A percentile compares a stretch with the other conserved stretches of the same genome.
These are phyloP conservation scores for Glaciozyma martinii DNA, from an alignment of 768 basidiomycete genomes.

Conservation along the genomic window DNA sequence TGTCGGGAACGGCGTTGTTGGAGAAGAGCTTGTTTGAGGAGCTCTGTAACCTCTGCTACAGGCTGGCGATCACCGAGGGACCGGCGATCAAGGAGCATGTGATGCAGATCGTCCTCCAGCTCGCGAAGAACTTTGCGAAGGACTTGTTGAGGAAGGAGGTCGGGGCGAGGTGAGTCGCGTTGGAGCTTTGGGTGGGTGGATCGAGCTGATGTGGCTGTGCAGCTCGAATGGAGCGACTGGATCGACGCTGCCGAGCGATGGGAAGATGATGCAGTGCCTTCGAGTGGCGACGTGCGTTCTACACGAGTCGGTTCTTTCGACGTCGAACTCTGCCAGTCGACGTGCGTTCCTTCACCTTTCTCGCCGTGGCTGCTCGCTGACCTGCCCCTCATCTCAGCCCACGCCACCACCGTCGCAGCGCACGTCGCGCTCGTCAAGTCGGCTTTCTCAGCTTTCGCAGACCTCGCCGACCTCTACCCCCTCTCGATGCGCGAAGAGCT, in stretches of 20 bases:
- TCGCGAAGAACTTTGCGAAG: slow-evolving; percentile 44
- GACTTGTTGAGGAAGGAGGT: slow-evolving; percentile 8
- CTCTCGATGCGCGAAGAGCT: slow-evolving; percentile 60
- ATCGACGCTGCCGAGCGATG: neutral
- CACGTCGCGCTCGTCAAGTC: slow-evolving; percentile 56
- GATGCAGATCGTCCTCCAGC: slow-evolving; percentile 56
- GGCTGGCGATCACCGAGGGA: slow-evolving; percentile 79
- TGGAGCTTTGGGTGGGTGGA: too few relatives aligned
- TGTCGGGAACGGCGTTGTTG: slow-evolving; percentile 72
- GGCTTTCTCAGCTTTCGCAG: slow-evolving; percentile 56
- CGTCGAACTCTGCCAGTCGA: neutral
- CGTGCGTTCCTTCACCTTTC: slow-evolving; percentile 33
- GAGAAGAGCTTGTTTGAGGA: slow-evolving; percentile 73
- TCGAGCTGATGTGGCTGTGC: neutral
- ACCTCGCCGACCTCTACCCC: slow-evolving; percentile 53
- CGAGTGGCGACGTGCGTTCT: slow-evolving; percentile 74
- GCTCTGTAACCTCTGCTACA: slow-evolving; percentile 74
- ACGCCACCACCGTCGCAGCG: slow-evolving; percentile 45
- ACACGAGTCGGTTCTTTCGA: slow-evolving; percentile 55
- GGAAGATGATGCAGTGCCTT: slow-evolving; percentile 56
- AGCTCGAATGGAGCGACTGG: slow-evolving; percentile 10
- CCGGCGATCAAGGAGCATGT: slow-evolving; percentile 62
- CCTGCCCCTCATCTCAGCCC: slow-evolving; percentile 33
- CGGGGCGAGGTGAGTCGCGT: slow-evolving; percentile 1
- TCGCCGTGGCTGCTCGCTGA: slow-evolving; percentile 24